A percentile compares a stretch with the other conserved stretches of the same genome.
phyloP scores from a whole-genome alignment of 2,329 filamentous ascomycete species.

The Neopestalotiopsis rosae region DNA sequence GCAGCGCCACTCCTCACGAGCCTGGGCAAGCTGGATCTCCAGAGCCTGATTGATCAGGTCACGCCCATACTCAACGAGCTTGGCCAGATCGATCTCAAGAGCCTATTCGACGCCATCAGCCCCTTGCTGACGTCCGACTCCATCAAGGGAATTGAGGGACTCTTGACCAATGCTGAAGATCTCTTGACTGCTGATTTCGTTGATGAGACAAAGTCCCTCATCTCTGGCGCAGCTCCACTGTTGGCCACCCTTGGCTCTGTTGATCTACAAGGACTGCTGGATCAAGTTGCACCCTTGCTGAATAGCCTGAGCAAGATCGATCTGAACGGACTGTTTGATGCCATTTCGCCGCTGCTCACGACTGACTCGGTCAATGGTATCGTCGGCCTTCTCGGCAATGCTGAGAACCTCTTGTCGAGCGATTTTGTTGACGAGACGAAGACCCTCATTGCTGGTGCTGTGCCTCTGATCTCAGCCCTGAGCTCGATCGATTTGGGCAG shows the following conservation, averaged over 20 bases:
- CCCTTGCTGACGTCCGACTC: constrained; percentile 40
- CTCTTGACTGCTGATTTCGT: constrained; percentile 35
- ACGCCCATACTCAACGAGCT: constrained; percentile 36
- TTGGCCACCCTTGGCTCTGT: constrained; percentile 26
- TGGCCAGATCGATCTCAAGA: constrained; percentile 33
- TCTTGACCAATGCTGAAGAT: constrained; percentile 39
- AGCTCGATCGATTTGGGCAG: constrained; percentile 30
- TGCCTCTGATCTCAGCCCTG: constrained; percentile 33
- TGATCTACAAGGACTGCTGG: constrained; percentile 34
- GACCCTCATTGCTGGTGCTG: constrained; percentile 31
- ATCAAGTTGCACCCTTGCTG: constrained; percentile 35
- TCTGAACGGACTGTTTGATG: constrained; percentile 18
- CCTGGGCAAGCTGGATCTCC: constrained; percentile 24
- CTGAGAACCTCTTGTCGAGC: constrained; percentile 31
- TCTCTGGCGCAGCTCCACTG: constrained; percentile 30
- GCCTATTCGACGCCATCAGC: constrained; percentile 37
- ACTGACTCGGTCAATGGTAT: constrained; percentile 35
- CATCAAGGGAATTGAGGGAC: constrained; percentile 36
- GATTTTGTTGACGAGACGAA: constrained; percentile 34
- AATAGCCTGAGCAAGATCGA: constrained; percentile 36
- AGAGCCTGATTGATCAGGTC: constrained; percentile 31
- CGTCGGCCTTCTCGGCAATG: constrained; percentile 34
- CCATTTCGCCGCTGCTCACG: constrained; percentile 40
- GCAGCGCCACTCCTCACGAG: constrained; percentile 6
- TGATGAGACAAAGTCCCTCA: constrained; percentile 35